Conservation (phyloP, 2,329 filamentous ascomycete genomes). For the Phialocephala sp. region DNA sequence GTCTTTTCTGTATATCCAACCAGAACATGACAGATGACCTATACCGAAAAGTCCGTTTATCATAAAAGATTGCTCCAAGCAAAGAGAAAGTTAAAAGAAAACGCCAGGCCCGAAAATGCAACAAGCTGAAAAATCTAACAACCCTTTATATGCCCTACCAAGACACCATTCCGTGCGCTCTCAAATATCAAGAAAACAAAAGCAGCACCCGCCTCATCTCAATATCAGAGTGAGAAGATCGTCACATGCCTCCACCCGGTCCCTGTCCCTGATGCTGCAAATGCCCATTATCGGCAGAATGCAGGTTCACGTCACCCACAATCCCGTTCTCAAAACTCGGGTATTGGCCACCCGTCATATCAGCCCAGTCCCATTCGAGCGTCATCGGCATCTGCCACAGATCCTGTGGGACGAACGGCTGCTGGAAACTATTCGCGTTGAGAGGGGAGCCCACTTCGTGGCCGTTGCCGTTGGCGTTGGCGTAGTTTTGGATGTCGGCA, state of each 20-base stretch:
- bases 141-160: slow-evolving; percentile 6
- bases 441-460: slow-evolving; percentile 31
- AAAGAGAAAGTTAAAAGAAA: neutral
- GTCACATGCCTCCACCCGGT: neutral
- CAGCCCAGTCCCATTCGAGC: slow-evolving; percentile 77
- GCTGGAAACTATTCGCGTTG: slow-evolving; percentile 64
- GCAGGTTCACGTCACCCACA: slow-evolving; percentile 36
- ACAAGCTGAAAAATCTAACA: neutral
- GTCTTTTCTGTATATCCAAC: neutral
- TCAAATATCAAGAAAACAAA: neutral
- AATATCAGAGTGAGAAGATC: no score
- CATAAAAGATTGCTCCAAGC: neutral
- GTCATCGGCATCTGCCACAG: slow-evolving; percentile 96
- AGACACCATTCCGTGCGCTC: slow-evolving; percentile 3
- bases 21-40: neutral
- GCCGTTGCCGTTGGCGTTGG: slow-evolving; percentile 38
- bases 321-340: slow-evolving; percentile 67
- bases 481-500: slow-evolving; percentile 37
- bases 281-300: slow-evolving; percentile 33
- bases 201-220: neutral
- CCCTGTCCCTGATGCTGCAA: slow-evolving; percentile 26
- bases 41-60: neutral
- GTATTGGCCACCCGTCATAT: slow-evolving; percentile 70
- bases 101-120: neutral
- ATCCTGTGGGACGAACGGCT: slow-evolving; percentile 90